phyloP scores from a whole-genome alignment of 2,329 filamentous ascomycete genomes.

The Nemania diffusa region DNA sequence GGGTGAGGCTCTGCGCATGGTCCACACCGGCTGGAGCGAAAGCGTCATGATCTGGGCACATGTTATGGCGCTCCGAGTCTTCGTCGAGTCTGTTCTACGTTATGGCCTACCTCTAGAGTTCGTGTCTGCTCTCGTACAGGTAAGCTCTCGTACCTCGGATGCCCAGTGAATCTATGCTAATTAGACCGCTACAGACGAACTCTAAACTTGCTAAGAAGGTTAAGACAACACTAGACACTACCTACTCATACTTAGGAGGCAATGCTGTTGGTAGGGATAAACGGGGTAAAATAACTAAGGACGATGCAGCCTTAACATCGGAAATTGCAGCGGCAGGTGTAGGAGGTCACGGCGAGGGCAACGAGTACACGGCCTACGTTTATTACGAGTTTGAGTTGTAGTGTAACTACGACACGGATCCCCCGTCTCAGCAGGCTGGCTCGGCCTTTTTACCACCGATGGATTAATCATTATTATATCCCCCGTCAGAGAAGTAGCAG shows the following conservation, averaged over 20 bases:
- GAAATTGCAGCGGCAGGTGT: slow-evolving; percentile 84
- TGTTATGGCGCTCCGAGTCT: slow-evolving; percentile 88
- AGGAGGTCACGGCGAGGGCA: slow-evolving; percentile 67
- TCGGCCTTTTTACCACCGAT: slow-evolving; percentile 19
- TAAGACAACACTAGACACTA: slow-evolving; percentile 80
- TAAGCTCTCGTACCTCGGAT: slow-evolving; percentile 57
- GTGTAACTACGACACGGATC: slow-evolving; percentile 16
- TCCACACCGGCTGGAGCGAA: slow-evolving; percentile 93
- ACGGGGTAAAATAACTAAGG: slow-evolving; percentile 89
- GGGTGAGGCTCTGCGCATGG: slow-evolving; percentile 88
- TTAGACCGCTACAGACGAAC: slow-evolving; percentile 69
- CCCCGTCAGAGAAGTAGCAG: slow-evolving; percentile 18
- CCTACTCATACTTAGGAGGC: slow-evolving; percentile 91
- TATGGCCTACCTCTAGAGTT: slow-evolving; percentile 94
- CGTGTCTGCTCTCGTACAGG: slow-evolving; percentile 84
- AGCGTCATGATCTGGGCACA: slow-evolving; percentile 97
- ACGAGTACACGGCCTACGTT: slow-evolving; percentile 95
- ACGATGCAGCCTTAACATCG: slow-evolving; percentile 80
- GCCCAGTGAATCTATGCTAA: slow-evolving; percentile 5
- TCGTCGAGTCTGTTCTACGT: slow-evolving; percentile 96
- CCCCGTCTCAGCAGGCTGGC: slow-evolving; percentile 5
- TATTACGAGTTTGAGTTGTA: slow-evolving; percentile 92
- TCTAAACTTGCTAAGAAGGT: slow-evolving; percentile 84
- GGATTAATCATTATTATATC: slow-evolving; percentile 26
- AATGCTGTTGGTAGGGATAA: slow-evolving; percentile 96